phyloP scores from a whole-genome alignment of 352 stramenopile species.

The Globisporangium mamillatum region DNA sequence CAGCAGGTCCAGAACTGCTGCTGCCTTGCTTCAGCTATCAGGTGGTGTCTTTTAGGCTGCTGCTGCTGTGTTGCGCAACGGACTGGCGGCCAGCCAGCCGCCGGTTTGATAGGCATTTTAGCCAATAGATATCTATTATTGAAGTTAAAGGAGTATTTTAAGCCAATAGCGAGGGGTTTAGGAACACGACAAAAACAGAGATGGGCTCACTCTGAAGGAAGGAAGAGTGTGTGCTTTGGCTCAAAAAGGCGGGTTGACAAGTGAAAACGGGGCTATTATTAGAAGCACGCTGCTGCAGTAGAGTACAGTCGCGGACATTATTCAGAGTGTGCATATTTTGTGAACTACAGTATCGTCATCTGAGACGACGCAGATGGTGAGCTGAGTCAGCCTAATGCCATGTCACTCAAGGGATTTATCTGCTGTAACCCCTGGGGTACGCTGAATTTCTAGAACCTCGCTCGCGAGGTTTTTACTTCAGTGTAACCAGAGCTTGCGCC shows the following conservation, averaged over 20 bases:
- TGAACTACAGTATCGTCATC: background rate
- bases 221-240: background rate
- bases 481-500: background rate
- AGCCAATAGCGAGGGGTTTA: background rate
- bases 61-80: background rate
- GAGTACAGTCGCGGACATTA: background rate
- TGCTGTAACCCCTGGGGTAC: background rate
- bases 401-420: background rate
- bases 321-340: background rate
- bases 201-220: background rate
- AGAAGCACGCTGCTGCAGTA: background rate
- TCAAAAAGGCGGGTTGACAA: background rate
- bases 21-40: background rate
- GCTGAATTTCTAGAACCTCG: background rate
- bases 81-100: too few species aligned
- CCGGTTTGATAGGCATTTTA: background rate
- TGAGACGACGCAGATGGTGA: background rate
- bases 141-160: background rate
- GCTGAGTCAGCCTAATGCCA: too few species aligned
- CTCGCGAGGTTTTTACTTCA: background rate
- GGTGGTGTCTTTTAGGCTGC: conserved; percentile 2
- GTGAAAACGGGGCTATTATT: background rate
- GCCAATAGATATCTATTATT: background rate
- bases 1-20: background rate
- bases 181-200: background rate